Base-by-base conservation (phyloP, 1,284 basidiomycete species). In the Pyrrhoderma noxium region DNA sequence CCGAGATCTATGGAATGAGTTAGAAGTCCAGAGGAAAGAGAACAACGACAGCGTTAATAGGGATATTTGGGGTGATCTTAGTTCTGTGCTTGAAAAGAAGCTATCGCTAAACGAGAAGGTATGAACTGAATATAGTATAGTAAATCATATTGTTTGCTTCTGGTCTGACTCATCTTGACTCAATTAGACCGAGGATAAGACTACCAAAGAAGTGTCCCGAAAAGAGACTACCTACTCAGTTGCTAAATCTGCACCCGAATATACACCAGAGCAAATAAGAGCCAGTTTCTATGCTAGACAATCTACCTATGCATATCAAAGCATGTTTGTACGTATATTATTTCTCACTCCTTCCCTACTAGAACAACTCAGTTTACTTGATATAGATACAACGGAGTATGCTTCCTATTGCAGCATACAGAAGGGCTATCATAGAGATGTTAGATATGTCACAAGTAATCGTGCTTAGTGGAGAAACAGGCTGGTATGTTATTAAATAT, bases 401-500 rank as follows among this genome's bases (percentile, higher is more conserved):
- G 9, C 72, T 99, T 1, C 96, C 96, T 0, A 99, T 99, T 60
- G 90, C 93, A 9, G 72, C 76, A 14, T 94, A 92, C 69, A 80
- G 92, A 25, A 65, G 86, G 3, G 69, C 80, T 43, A 96, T 99
- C 49, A 70, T 91, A 18, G 71, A 80, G 3, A 76, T 78, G 0
- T 69, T 99, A 42, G 83, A 89, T 44, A 67, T 72, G n/a, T 83
- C 84, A 3, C 94, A 96, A 62, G 80, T 97, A 14, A 74, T 98
- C 37, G 93, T 99, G 0, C 74, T 99, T 0, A 95, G 93, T 61
- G 96, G 96, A 41, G 96, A 99, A 70, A 99, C 96, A 3, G 96
- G 96, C 60, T 99, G 93, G 89, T 89, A 60, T 61, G 69, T 60
- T 9, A 37, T 16, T 47, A 22, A 42, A 7, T 8, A 1, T 11